Conservation (phyloP, 1,284 basidiomycete species). For the Irpex sp. region DNA sequence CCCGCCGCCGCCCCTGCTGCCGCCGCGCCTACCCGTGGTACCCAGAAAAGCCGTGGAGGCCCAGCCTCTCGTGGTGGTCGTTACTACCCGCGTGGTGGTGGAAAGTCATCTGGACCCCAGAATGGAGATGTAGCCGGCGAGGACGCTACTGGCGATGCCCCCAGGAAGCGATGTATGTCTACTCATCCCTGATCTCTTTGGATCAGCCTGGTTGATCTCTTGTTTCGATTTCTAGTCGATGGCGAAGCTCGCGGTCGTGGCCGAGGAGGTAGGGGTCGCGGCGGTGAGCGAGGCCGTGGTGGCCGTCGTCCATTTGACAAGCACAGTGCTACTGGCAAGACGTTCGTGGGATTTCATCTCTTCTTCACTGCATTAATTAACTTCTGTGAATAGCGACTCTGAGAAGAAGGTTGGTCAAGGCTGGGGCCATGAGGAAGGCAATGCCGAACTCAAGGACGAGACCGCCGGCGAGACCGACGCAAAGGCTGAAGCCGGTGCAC, state of each 20-base stretch:
- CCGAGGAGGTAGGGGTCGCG: conserved; percentile 40
- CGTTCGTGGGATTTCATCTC: conserved; percentile 39
- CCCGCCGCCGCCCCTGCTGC: conserved; percentile 39
- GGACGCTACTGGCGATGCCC: conserved; percentile 35
- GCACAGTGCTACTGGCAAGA: conserved; percentile 81
- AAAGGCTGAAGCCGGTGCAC: conserved; percentile 29
- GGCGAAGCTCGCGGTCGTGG: conserved; percentile 46
- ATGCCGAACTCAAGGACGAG: conserved; percentile 75
- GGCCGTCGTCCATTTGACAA: conserved; percentile 73
- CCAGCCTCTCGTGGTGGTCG: conserved; percentile 69
- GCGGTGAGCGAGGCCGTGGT: conserved; percentile 45
- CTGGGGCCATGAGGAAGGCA: conserved; percentile 89
- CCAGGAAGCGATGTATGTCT: conserved; percentile 53
- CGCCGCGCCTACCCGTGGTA: conserved; percentile 31
- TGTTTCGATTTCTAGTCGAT: conserved; percentile 38
- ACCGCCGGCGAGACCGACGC: conserved; percentile 43
- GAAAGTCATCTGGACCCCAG: conserved; percentile 32
- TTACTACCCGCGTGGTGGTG: conserved; percentile 75
- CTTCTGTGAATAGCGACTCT: conserved; percentile 57
- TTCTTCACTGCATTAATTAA: background rate
- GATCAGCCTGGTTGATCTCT: background rate
- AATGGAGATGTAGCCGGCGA: conserved; percentile 39
- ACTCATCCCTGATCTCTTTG: conserved; percentile 5
- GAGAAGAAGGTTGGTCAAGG: conserved; percentile 90
- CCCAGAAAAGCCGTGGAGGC: conserved; percentile 46